Conservation (phyloP, 495 filamentous ascomycete genomes). For the Aspergillus asperescens region DNA sequence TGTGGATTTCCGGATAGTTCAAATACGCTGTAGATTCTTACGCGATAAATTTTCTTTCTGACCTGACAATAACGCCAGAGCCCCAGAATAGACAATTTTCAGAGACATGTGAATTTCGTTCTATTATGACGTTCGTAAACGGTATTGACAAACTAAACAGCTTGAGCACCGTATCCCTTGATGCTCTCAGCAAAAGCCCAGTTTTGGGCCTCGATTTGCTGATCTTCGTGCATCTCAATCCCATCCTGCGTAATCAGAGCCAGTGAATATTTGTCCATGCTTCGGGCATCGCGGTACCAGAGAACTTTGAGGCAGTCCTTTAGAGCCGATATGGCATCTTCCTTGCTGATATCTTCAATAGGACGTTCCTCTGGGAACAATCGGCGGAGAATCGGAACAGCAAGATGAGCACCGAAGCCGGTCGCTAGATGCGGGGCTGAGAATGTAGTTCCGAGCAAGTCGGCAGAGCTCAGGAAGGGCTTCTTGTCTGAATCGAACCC, state of each 20-base stretch:
- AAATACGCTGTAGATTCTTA: not conserved
- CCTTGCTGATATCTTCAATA: constrained; percentile 62
- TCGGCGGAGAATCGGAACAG: constrained; percentile 82
- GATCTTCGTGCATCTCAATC: constrained; percentile 75
- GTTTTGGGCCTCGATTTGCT: constrained; percentile 77
- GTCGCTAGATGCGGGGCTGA: constrained; percentile 81
- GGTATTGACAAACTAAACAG: constrained; percentile 9
- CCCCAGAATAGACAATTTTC: not conserved
- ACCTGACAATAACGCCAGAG: too few relatives aligned
- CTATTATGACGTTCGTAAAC: constrained; percentile 10
- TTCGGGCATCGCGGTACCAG: constrained; percentile 94
- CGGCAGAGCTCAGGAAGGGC: constrained; percentile 85
- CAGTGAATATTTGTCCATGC: constrained; percentile 84
- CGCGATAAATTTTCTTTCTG: too few relatives aligned
- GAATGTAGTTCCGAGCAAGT: constrained; percentile 91
- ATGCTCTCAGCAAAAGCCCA: constrained; percentile 95
- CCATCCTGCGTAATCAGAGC: constrained; percentile 77
- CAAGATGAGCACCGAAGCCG: constrained; percentile 88
- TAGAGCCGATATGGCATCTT: constrained; percentile 72
- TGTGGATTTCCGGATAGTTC: not conserved
- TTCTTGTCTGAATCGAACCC: constrained; percentile 73
- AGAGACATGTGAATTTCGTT: not conserved
- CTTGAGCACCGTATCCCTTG: constrained; percentile 69
- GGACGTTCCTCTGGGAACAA: constrained; percentile 75
- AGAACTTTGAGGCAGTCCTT: constrained; percentile 96